phyloP scores from a whole-genome alignment of 305 asterid genomes.

The Fraxinus greggii region DNA sequence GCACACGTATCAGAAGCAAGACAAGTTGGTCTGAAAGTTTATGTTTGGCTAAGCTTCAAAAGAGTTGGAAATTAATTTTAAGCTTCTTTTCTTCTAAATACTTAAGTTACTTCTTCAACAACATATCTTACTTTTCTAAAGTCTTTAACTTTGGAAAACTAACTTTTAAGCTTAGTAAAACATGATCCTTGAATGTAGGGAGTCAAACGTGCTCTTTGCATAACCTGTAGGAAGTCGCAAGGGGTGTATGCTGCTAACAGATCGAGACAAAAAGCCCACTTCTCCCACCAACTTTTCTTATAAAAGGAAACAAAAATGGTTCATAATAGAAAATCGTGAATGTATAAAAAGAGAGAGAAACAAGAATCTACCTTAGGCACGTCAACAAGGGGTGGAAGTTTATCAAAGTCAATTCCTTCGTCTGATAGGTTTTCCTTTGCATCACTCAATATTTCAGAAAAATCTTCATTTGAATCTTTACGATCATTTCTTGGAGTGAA shows the following conservation, averaged over 20 bases:
- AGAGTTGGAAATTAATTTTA: not conserved
- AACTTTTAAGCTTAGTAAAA: not conserved
- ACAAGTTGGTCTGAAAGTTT: not conserved
- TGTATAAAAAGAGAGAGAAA: not conserved
- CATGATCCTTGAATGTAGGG: not conserved
- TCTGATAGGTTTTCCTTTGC: conserved; percentile 36
- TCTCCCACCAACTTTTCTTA: not conserved
- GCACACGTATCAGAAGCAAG: not conserved
- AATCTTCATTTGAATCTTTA: conserved; percentile 36
- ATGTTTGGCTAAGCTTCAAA: not conserved
- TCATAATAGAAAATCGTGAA: not conserved
- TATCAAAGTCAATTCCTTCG: conserved; percentile 51
- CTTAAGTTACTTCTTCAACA: not conserved
- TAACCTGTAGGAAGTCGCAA: not conserved
- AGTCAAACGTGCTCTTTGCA: not conserved
- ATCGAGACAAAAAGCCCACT: not conserved
- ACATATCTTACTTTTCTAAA: not conserved
- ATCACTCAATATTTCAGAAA: conserved; percentile 29
- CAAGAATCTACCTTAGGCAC: conserved; percentile 57
- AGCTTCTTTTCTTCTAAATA: not conserved
- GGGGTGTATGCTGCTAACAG: not conserved
- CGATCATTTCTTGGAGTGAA: conserved; percentile 42
- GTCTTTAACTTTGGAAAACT: not conserved
- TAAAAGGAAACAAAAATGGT: not conserved
- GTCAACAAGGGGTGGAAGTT: conserved; percentile 65